A percentile compares a stretch with the other conserved stretches of the same genome.
These are phyloP conservation scores for Wickerhamiella slavikovae DNA, from an alignment of 805 yeast species.

Conservation along the genomic window DNA sequence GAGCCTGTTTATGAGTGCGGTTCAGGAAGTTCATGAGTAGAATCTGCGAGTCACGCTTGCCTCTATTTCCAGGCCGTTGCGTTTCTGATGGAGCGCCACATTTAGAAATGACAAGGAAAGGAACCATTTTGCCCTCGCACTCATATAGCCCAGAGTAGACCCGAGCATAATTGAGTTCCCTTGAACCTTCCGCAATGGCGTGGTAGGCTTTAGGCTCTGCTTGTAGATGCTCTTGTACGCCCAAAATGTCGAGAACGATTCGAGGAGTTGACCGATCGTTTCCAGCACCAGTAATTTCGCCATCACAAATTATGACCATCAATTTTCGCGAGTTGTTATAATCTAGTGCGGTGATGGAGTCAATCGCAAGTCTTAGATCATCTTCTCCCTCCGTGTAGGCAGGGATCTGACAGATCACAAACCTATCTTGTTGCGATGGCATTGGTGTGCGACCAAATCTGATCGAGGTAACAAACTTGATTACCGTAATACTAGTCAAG, in stretches of 20 bases:
- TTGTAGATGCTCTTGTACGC: slow-evolving; percentile 27
- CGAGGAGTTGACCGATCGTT: slow-evolving; percentile 36
- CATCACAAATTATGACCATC: slow-evolving; percentile 37
- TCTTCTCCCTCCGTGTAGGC: slow-evolving; percentile 37
- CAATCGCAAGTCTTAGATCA: slow-evolving; percentile 33
- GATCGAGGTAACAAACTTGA: slow-evolving; percentile 21
- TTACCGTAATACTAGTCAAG: slow-evolving; percentile 19
- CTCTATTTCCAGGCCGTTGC: slow-evolving; percentile 36
- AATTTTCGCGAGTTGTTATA: slow-evolving; percentile 38
- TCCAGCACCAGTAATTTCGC: slow-evolving; percentile 38
- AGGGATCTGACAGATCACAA: slow-evolving; percentile 24
- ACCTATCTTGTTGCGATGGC: slow-evolving; percentile 21
- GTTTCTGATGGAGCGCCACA: slow-evolving; percentile 36
- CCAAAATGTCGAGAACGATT: slow-evolving; percentile 28
- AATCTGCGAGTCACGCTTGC: slow-evolving; percentile 44
- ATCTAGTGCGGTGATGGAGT: slow-evolving; percentile 33
- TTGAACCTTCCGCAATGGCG: slow-evolving; percentile 38
- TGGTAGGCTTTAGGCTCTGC: slow-evolving; percentile 28
- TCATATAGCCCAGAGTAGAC: slow-evolving; percentile 44
- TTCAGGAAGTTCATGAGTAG: slow-evolving; percentile 37
- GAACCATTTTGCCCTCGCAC: slow-evolving; percentile 32
- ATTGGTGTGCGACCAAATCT: slow-evolving; percentile 19
- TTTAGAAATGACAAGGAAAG: slow-evolving; percentile 32
- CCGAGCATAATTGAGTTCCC: slow-evolving; percentile 39
- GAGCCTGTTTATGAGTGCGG: slow-evolving; percentile 34